Evolutionary conservation across 352 stramenopile genomes (phyloP).

Genomic region (Phytophthora hibernalis): DNA sequence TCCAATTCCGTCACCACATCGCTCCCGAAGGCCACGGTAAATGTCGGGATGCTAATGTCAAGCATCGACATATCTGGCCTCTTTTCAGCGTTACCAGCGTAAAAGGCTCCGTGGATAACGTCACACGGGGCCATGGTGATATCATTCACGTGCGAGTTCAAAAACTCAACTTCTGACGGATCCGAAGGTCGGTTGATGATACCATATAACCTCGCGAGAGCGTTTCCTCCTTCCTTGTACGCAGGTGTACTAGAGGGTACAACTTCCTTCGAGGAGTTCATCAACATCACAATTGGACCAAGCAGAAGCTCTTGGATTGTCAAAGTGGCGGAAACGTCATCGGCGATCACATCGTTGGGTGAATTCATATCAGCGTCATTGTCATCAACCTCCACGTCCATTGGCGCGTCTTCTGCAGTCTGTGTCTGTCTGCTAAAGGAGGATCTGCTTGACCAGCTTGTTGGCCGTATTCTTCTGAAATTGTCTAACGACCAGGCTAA

Average conservation of each 20-base stretch:
- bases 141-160: slow-evolving; percentile 82
- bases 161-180: slow-evolving; percentile 66
- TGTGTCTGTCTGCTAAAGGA: slow-evolving; percentile 82
- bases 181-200: slow-evolving; percentile 72
- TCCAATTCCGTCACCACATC: slow-evolving; percentile 69
- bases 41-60: slow-evolving; percentile 72
- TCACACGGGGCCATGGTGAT: slow-evolving; percentile 79
- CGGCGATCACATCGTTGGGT: slow-evolving; percentile 22
- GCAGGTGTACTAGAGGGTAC: slow-evolving; percentile 58
- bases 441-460: slow-evolving; percentile 81
- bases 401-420: slow-evolving; percentile 81
- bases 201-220: slow-evolving; percentile 80
- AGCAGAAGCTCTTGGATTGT: slow-evolving; percentile 70
- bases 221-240: slow-evolving; percentile 75
- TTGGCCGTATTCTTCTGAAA: slow-evolving; percentile 76
- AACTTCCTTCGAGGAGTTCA: slow-evolving; percentile 72
- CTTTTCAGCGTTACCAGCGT: slow-evolving; percentile 63
- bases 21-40: slow-evolving; percentile 71
- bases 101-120: slow-evolving; percentile 77
- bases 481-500: slow-evolving; percentile 66
- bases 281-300: slow-evolving; percentile 63
- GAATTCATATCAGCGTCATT: slow-evolving; percentile 67
- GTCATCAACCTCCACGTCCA: too few species aligned
- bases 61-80: slow-evolving; percentile 75
- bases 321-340: slow-evolving; percentile 24